These are phyloP conservation scores for Aphelidium insulamus DNA, from an alignment of 371 early-diverging fungal species.

Conservation along the genomic window DNA sequence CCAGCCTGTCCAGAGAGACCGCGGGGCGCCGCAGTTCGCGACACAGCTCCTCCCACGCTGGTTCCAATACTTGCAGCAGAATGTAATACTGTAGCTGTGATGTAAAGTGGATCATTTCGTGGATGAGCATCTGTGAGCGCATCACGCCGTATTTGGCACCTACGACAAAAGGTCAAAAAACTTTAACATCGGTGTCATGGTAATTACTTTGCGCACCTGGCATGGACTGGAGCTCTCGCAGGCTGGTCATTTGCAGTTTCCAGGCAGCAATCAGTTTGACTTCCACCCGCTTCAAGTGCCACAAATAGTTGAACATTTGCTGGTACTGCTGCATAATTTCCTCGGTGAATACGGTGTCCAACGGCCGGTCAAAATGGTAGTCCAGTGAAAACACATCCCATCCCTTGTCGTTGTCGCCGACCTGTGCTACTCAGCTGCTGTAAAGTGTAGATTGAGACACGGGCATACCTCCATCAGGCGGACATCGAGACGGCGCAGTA, in stretches of 20 bases:
- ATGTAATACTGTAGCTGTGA: constrained; percentile 72
- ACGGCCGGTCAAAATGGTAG: constrained; percentile 60
- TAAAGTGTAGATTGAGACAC: background rate
- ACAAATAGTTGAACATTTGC: constrained; percentile 62
- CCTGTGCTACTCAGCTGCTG: constrained; percentile 10
- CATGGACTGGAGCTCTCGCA: constrained; percentile 22
- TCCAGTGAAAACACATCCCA: constrained; percentile 84
- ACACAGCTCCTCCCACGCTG: constrained; percentile 72
- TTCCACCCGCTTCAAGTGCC: constrained; percentile 73
- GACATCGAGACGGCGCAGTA: constrained; percentile 53
- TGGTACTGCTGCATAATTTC: constrained; percentile 54
- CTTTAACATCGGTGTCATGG: background rate
- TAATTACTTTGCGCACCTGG: constrained; percentile 8
- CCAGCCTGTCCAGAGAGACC: no score
- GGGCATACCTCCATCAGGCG: constrained; percentile 28
- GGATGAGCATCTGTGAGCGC: constrained; percentile 32
- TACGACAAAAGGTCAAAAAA: constrained; percentile 5
- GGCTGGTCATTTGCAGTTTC: constrained; percentile 48
- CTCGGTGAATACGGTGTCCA: constrained; percentile 56
- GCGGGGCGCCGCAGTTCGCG: no score
- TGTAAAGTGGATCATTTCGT: constrained; percentile 82
- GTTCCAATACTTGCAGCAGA: constrained; percentile 52
- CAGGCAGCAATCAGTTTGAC: constrained; percentile 45
- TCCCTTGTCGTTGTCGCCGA: constrained; percentile 44
- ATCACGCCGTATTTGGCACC: constrained; percentile 25